A percentile compares a stretch with the other conserved stretches of the same genome.
Conservation (phyloP, 2,329 filamentous ascomycete genomes). For the Phialophora macrospora region DNA sequence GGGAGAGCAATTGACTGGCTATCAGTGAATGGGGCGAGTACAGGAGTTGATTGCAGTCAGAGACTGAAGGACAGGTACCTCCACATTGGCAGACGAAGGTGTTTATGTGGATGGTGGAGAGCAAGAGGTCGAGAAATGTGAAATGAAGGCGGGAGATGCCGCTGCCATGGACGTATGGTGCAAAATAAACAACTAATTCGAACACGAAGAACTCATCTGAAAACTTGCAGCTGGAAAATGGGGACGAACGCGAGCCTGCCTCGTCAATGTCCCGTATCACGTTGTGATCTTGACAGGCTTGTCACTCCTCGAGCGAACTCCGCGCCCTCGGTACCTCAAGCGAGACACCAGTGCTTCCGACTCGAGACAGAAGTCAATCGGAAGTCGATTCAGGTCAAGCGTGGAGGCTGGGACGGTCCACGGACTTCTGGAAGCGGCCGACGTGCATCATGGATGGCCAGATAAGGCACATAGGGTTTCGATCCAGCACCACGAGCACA, state of each 20-base stretch:
- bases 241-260: not conserved
- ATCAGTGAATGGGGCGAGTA: conserved; percentile 3
- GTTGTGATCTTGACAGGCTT: conserved; percentile 7
- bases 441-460: conserved; percentile 8
- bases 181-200: not conserved
- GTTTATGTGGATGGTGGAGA: conserved; percentile 6
- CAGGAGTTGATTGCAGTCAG: conserved; percentile 8
- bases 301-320: conserved; percentile 1
- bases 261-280: not conserved
- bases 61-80: not conserved
- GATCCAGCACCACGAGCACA: not conserved
- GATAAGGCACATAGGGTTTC: conserved; percentile 4
- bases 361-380: conserved; percentile 12
- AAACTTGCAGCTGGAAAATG: not conserved
- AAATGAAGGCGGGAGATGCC: not conserved
- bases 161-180: not conserved
- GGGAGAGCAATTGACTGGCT: conserved; percentile 11
- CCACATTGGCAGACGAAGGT: conserved; percentile 12
- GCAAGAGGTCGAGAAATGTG: conserved; percentile 1
- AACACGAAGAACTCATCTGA: not conserved
- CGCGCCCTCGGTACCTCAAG: conserved; percentile 1
- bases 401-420: conserved; percentile 7
- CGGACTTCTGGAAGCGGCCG: conserved; percentile 16
- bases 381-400: conserved; percentile 18
- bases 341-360: conserved; percentile 15